Conservation (phyloP, 2,329 filamentous ascomycete genomes). For the Cladorrhinum sp. region DNA sequence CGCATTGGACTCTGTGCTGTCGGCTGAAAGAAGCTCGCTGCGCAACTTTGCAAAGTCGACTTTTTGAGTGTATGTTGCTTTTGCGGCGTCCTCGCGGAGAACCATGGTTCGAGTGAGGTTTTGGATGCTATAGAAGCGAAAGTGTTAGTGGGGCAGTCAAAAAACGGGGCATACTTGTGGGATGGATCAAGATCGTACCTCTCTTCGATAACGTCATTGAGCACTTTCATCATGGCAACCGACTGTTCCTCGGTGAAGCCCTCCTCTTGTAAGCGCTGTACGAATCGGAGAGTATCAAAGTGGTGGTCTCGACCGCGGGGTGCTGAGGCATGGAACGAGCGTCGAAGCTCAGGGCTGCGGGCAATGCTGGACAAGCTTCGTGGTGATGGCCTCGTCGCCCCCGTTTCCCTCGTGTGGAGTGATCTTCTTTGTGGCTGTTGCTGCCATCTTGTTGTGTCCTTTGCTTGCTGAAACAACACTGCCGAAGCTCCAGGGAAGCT, state of each 20-base stretch:
- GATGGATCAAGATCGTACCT: conserved; percentile 49
- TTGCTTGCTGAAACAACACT: conserved; percentile 15
- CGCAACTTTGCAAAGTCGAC: conserved; percentile 97
- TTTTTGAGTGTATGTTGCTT: conserved; percentile 79
- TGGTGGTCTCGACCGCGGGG: conserved; percentile 73
- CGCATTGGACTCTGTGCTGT: conserved; percentile 84
- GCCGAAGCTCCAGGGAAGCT: conserved; percentile 22
- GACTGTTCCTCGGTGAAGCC: conserved; percentile 95
- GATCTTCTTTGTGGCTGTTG: conserved; percentile 13
- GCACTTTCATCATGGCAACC: conserved; percentile 96
- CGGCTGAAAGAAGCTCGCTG: conserved; percentile 86
- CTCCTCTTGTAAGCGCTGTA: conserved; percentile 82
- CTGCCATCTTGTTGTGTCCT: conserved; percentile 13
- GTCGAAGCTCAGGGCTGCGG: conserved; percentile 34
- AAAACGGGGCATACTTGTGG: background rate
- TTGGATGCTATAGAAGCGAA: conserved; percentile 67
- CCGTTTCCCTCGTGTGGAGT: conserved; percentile 17
- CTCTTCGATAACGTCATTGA: conserved; percentile 96
- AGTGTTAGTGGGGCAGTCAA: conserved; percentile 4
- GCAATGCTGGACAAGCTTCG: conserved; percentile 17
- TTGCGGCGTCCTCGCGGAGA: conserved; percentile 85
- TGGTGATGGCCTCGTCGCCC: background rate
- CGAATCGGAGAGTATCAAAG: conserved; percentile 97
- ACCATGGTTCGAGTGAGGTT: conserved; percentile 98
- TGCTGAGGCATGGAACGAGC: conserved; percentile 67